These are phyloP conservation scores for Gentiana dahurica DNA, from an alignment of 257 asterid genomes.

Conservation along the genomic window DNA sequence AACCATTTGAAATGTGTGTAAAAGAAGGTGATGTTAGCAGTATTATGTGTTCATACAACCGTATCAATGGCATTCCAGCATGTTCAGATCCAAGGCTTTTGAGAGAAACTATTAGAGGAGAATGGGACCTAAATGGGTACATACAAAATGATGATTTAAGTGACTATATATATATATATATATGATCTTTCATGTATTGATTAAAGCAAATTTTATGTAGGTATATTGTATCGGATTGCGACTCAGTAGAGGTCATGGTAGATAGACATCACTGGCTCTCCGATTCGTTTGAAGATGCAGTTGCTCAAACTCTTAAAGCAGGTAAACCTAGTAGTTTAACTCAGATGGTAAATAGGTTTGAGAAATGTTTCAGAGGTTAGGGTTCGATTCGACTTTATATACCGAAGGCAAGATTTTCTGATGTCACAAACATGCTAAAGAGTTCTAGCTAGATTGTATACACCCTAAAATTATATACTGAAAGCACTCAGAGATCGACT, in stretches of 20 bases:
- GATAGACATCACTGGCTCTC: conserved; percentile 25
- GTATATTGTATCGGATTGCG: conserved; percentile 42
- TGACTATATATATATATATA: not conserved
- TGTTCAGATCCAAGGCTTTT: conserved; percentile 35
- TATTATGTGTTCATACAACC: conserved; percentile 45
- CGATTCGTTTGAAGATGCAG: conserved; percentile 30
- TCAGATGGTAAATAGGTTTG: too few species aligned
- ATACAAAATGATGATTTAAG: too few species aligned
- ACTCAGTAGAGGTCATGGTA: conserved; percentile 24
- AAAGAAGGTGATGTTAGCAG: conserved; percentile 28
- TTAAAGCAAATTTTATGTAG: too few species aligned
- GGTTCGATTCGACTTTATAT: too few species aligned
- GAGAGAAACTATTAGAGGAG: conserved; percentile 22
- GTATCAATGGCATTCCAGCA: conserved; percentile 36
- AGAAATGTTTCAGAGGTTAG: too few species aligned
- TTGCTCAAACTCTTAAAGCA: conserved; percentile 33
- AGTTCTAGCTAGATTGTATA: too few species aligned
- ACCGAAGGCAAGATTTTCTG: too few species aligned
- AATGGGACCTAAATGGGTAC: conserved; percentile 43
- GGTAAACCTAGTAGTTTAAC: conserved; percentile 8
- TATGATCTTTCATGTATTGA: not conserved
- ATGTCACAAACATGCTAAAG: too few species aligned
- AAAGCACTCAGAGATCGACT: too few species aligned
- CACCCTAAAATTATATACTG: too few species aligned
- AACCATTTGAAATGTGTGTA: conserved; percentile 40